Evolutionary conservation across 495 filamentous ascomycete species (phyloP), one percentile per base, ranked within the genome.

Genomic region (Entonaema liquescens): DNA sequence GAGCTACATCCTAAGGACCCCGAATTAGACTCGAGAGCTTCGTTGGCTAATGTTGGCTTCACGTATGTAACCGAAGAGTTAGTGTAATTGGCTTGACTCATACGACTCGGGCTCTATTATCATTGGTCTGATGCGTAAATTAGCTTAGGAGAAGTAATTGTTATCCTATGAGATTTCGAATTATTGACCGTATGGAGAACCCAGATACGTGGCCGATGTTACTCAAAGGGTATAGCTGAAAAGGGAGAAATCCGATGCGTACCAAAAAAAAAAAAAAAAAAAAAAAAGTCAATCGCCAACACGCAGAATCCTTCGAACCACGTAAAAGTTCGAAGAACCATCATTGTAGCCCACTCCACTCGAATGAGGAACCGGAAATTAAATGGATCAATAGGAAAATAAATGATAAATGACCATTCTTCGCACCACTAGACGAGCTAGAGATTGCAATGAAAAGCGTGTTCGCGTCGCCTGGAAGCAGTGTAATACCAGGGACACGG

Each of bases 401-500:
- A n/a, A n/a, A n/a, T n/a, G 8, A 23, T 3, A 1, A 47, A 21
- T 4, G 0, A 23, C 78, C 89, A 87, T 91, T 91, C 90, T 85
- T 88, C 87, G 87, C 86, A 67, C 74, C 81, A 75, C 74, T 81
- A 83, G 86, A 72, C 81, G 82, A 84, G 84, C 89, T 87, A 81
- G 38, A 58, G 79, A 74, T 44, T 70, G 77, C 76, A 84, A 84
- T 81, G 81, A 90, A 90, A 83, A 83, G 62, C 64, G 53, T 31
- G 77, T 89, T 95, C 89, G 92, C 92, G 86, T 93, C 91, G 79
- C 87, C 88, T 84, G 86, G 89, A 89, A 86, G 83, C 89, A 94
- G 92, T 95, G 92, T 89, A 89, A 93, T 90, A 90, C 91, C 88
- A 83, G 88, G 87, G 89, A 93, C 91, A 94, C 92, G 81, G 87